Conservation (phyloP, 2,329 filamentous ascomycete species). For the Colletotrichum agaves region DNA sequence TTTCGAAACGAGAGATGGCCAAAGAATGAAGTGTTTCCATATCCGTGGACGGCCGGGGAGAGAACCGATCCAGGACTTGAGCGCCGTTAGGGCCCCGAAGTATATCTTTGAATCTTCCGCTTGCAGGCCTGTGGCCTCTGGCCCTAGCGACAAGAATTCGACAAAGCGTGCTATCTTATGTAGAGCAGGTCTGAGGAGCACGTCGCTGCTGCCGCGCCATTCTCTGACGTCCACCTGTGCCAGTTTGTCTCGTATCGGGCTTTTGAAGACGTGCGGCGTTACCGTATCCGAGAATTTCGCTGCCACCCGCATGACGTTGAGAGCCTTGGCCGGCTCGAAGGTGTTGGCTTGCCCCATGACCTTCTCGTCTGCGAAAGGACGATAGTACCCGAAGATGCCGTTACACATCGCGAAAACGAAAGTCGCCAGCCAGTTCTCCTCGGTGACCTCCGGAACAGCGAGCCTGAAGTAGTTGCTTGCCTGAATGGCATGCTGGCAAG, state of each 20-base stretch:
- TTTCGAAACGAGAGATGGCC: slow-evolving; percentile 34
- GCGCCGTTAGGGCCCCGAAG: slow-evolving; percentile 22
- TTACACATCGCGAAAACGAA: slow-evolving; percentile 37
- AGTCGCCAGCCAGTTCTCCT: slow-evolving; percentile 37
- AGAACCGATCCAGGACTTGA: slow-evolving; percentile 26
- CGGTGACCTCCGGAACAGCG: slow-evolving; percentile 32
- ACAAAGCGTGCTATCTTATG: slow-evolving; percentile 24
- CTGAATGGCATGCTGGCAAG: slow-evolving; percentile 36
- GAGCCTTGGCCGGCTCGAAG: slow-evolving; percentile 30
- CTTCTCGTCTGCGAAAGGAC: slow-evolving; percentile 36
- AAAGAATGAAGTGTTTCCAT: slow-evolving; percentile 38
- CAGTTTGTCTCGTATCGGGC: slow-evolving; percentile 31
- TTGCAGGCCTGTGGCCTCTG: slow-evolving; percentile 21
- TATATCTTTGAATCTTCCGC: slow-evolving; percentile 11
- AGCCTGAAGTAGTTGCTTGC: slow-evolving; percentile 38
- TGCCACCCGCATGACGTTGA: slow-evolving; percentile 32
- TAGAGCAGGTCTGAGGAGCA: slow-evolving; percentile 4
- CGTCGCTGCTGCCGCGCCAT: slow-evolving; percentile 27
- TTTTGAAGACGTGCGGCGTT: slow-evolving; percentile 28
- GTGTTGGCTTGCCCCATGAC: slow-evolving; percentile 24
- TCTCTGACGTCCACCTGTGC: slow-evolving; percentile 29
- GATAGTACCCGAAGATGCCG: slow-evolving; percentile 37
- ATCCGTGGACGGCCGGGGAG: slow-evolving; percentile 33
- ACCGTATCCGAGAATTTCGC: slow-evolving; percentile 35
- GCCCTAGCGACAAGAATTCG: slow-evolving; percentile 19